These are phyloP conservation scores for Teratosphaeriaceae sp. DNA, from an alignment of 2,329 filamentous ascomycete species.

Conservation along the genomic window DNA sequence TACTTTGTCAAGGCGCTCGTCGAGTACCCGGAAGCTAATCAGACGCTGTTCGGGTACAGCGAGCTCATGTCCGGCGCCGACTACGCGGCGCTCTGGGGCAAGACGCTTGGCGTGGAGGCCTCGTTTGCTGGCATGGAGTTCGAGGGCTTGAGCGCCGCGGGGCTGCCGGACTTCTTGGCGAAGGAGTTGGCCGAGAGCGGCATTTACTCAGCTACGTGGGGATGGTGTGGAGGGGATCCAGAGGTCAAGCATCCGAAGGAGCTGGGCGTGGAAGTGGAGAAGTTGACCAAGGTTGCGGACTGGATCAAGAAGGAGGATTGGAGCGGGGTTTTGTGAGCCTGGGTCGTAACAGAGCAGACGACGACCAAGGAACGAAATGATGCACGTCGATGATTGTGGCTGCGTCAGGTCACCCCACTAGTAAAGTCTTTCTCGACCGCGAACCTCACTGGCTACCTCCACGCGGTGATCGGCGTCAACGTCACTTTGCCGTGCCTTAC, in stretches of 20 bases:
- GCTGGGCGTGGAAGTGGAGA: conserved; percentile 12
- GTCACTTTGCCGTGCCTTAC: too few species aligned
- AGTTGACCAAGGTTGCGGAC: conserved; percentile 14
- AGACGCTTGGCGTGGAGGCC: conserved; percentile 10
- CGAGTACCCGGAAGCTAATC: conserved; percentile 10
- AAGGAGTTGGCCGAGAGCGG: conserved; percentile 15
- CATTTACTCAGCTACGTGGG: conserved; percentile 12
- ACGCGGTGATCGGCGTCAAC: too few species aligned
- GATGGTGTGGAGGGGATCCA: conserved; percentile 20
- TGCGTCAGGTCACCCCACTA: too few species aligned
- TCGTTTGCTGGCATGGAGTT: conserved; percentile 1
- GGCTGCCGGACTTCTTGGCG: conserved; percentile 15
- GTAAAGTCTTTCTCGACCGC: too few species aligned
- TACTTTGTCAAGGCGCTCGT: conserved; percentile 25
- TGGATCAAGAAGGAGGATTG: conserved; percentile 17
- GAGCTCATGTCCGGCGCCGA: conserved; percentile 6
- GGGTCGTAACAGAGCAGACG: too few species aligned
- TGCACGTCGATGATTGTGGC: neutral
- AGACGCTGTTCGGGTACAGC: conserved; percentile 13
- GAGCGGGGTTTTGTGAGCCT: conserved; percentile 2
- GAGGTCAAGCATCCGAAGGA: conserved; percentile 14
- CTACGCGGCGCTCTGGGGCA: conserved; percentile 6
- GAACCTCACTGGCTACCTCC: too few species aligned
- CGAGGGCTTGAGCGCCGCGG: conserved; percentile 4
- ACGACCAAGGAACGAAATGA: too few species aligned